Conservation (phyloP, 2,329 filamentous ascomycete genomes). For the Xylaria sp. region DNA sequence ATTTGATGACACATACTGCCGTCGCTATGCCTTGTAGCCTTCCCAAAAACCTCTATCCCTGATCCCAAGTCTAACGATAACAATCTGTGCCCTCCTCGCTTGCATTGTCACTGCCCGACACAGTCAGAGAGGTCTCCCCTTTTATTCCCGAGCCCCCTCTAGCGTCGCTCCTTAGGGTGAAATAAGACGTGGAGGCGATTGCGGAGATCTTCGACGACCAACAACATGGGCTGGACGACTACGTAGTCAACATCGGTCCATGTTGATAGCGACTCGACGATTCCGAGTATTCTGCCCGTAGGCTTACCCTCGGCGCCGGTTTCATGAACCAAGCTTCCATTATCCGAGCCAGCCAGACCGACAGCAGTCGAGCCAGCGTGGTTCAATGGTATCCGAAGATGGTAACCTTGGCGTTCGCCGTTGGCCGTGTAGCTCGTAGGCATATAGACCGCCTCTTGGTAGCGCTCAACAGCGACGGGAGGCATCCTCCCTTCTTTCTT, state of each 20-base stretch:
- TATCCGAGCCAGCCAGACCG: background rate
- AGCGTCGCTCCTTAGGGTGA: background rate
- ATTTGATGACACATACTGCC: background rate
- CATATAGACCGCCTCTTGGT: background rate
- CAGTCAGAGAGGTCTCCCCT: background rate
- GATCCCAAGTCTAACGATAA: background rate
- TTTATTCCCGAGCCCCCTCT: background rate
- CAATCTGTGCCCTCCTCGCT: background rate
- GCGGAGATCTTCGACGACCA: background rate
- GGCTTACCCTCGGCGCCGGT: background rate
- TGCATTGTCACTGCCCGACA: background rate
- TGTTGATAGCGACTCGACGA: slow-evolving; percentile 4
- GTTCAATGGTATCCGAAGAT: background rate
- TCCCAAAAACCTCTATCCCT: background rate
- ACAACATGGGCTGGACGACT: background rate
- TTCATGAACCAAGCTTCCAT: slow-evolving; percentile 3
- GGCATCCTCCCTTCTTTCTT: background rate
- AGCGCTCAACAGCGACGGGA: background rate
- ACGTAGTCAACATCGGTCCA: background rate
- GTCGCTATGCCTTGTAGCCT: background rate
- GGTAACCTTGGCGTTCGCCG: background rate
- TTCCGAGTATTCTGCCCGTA: slow-evolving; percentile 2
- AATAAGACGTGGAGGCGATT: background rate
- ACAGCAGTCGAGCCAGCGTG: background rate
- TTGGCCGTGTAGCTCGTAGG: background rate